Base-by-base conservation (phyloP, 2,329 filamentous ascomycete species). In the Colletotrichum salicis region DNA sequence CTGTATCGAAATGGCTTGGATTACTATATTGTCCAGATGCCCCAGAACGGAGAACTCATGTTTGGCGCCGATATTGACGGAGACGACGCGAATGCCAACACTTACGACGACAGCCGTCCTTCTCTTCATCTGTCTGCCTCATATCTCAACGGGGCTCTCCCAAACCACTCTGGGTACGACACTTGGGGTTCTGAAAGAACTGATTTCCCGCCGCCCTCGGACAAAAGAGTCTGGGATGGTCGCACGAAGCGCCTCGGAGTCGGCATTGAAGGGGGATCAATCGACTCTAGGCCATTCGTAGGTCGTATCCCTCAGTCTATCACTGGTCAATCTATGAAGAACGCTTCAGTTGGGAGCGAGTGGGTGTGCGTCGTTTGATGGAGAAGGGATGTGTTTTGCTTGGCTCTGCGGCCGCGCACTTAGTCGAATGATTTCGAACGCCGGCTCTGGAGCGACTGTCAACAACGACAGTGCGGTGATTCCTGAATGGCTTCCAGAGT, bases 81-180 rank as follows among this genome's bases (percentile, higher is more conserved):
- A 19, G 37, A 41, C 13, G 37, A 41, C 37, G 37, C 37, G 13
- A 41, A 41, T 41, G 37, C 19, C 2, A 15, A 19, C 37, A 41
- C 37, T 15, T 41, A 41, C 37, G 37, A 41, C 37, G 37, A 41
- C 37, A 41, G 37, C 37, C 37, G 15, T 13, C 11, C 37, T 41
- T 35, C n/a, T 19, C 57, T 59, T 5, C 57, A 59, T 22, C n/a
- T 33, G 5, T 31, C 57, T 15, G 35, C 31, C 37, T 59, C 57
- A 13, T 59, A 59, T 35, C 57, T 59, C n/a, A 59, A 59, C 24
- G 57, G 57, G 13, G 57, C 57, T 37, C 22, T 59, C n/a, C n/a
- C 57, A 31, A 59, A 41, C 22, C 27, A 59, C 57, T 59, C 45
- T 10, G 35, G 57, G 4, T 45, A 59, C 37, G 57, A 29, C 22